Evolutionary conservation across 1,139 yeast genomes (phyloP).

Genomic region (Protomyces pachydermus): DNA sequence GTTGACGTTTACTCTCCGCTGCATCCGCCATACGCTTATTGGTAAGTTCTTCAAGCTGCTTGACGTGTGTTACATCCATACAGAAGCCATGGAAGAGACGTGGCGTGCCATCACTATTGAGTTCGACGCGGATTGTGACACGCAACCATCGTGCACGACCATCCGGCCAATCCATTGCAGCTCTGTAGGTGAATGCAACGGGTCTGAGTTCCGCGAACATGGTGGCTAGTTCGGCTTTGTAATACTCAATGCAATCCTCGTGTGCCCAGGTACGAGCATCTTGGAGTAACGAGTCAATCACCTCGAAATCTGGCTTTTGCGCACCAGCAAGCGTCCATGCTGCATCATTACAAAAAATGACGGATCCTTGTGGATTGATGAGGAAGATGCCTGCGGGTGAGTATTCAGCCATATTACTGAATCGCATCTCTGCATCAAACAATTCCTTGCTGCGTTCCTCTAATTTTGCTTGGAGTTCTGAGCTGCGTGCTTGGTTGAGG

Average conservation of each 20-base stretch:
- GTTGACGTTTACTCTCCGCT: conserved; percentile 32
- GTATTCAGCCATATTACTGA: conserved; percentile 31
- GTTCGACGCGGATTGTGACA: conserved; percentile 10
- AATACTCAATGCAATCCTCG: neutral
- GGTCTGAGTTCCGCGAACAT: neutral
- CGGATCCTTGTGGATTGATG: conserved; percentile 30
- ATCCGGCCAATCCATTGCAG: neutral
- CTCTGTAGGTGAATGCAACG: neutral
- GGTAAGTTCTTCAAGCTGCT: conserved; percentile 30
- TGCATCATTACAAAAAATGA: conserved; percentile 31
- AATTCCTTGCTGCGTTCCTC: conserved; percentile 30
- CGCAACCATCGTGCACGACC: neutral
- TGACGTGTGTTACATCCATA: conserved; percentile 31
- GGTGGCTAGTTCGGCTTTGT: neutral
- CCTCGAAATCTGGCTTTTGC: neutral
- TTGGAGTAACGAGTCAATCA: neutral
- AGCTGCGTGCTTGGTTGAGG: conserved; percentile 10
- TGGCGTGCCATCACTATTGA: conserved; percentile 29
- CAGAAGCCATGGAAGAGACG: conserved; percentile 30
- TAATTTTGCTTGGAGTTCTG: conserved; percentile 28
- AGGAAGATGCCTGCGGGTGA: conserved; percentile 32
- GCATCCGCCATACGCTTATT: conserved; percentile 33
- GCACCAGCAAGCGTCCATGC: conserved; percentile 23
- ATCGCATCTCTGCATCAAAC: conserved; percentile 29
- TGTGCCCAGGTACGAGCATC: neutral